Evolutionary conservation across 192 early-diverging fungal species (phyloP), one percentile per base, ranked within the genome.

Genomic region (Entomortierella chlamydospora): DNA sequence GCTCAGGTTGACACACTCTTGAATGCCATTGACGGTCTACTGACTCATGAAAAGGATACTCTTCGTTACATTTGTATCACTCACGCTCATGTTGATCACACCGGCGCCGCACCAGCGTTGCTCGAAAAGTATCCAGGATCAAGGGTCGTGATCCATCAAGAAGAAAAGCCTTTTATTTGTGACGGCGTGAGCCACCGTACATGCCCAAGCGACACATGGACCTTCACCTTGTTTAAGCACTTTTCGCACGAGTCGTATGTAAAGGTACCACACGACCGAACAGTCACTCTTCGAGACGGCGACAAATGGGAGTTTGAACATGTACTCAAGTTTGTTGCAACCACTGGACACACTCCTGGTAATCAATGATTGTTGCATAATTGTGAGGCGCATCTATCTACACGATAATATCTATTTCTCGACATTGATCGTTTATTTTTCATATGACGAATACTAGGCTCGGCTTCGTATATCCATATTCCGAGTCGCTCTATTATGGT

Each of bases 261-360:
- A n/a, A 55, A 18, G 50, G 5, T 68, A 2, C 61, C 70, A 31
- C 39, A 78, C 20, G 70, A 83, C 42, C 20, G 61, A 15, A 61
- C 69, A 15, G 10, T 83, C 15, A 57, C 67, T 2, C 50, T 68
- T 2, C 54, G 82, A 13, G 69, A 69, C 30, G 82, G 76, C 15
- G 65, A 83, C n/a, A 23, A 73, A 34, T 78, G 63, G 58, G 74
- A 78, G 63, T 83, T 83, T 73, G 63, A 69, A 10, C 70, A 83
- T 70, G 61, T 73, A 30, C 50, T 83, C 58, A 78, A 68, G 64
- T 42, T 74, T 58, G 69, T 79, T 28, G 61, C 68, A 54, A 83
- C 73, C 0, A 56, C 26, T 37, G 82, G 73, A 30, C 73, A 79
- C 49, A 83, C 73, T 5, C 73, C 73, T 52, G 82, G 82, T 83